Percentiles rank a stretch among this genome's conserved stretches.
Conservation (phyloP, 208 protist species). For the Lotmaria passim region DNA sequence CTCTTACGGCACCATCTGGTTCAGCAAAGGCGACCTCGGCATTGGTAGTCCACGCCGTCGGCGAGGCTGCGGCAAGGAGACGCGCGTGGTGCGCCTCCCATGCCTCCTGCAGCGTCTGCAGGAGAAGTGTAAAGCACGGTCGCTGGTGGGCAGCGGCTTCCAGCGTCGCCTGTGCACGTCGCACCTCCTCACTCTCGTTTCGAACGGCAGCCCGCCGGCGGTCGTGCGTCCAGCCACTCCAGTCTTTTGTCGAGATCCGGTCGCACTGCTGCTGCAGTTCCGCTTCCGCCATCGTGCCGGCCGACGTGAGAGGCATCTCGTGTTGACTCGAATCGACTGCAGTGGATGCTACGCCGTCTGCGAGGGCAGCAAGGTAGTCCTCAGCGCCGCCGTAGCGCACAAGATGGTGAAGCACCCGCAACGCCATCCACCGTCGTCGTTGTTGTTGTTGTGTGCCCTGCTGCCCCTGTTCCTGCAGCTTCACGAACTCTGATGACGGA, state of each 20-base stretch:
- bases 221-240: too few relatives aligned
- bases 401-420: constrained; percentile 13
- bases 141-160: neutral
- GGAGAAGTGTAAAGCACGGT: neutral
- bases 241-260: neutral
- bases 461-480: too few relatives aligned
- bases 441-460: too few relatives aligned
- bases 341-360: neutral
- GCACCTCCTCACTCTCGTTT: neutral
- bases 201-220: neutral
- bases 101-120: neutral
- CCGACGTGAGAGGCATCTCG: too few relatives aligned
- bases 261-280: too few relatives aligned
- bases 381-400: constrained; percentile 12
- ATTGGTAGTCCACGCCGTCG: neutral
- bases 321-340: neutral
- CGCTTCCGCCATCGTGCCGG: too few relatives aligned
- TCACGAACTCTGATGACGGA: too few relatives aligned
- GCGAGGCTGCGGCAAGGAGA: neutral
- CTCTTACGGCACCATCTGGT: too few relatives aligned
- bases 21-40: neutral
- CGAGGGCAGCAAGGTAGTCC: constrained; percentile 20
- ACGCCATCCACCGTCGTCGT: constrained; percentile 9
- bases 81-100: constrained; percentile 13
- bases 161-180: neutral